Base-by-base conservation (phyloP, 768 basidiomycete genomes). In the Cystofilobasidium bisporidii region DNA sequence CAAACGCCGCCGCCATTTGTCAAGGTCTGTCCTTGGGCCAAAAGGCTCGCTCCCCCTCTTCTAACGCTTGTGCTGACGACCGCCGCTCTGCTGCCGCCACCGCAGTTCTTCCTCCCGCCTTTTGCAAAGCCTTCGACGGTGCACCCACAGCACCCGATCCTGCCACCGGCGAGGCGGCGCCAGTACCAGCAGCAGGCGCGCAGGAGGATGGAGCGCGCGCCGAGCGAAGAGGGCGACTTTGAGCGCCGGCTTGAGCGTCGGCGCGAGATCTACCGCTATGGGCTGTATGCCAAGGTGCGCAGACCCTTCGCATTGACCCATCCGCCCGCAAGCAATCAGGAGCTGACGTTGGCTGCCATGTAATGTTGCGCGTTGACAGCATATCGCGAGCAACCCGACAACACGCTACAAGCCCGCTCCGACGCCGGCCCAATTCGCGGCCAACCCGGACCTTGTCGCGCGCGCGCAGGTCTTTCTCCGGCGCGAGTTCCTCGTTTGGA, bases 391-490 rank as follows among this genome's bases (percentile, higher is more conserved):
- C 36, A 97, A 96, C 73, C 75, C 83, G 1, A 85, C 83, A 72
- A 93, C 92, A 5, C 85, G 87, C 61, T 94, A 88, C 76, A 85
- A 85, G n/a, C 91, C 92, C 24, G 89, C 84, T 71, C 91, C 92
- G n/a, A 86, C 85, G 0, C 90, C 92, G 0, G 78, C 86, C 3
- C 89, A 91, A 73, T 90, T 97, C 71, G 70, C 89, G 15, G 82
- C 86, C 0, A 88, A 90, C 22, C 83, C 82, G 5, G 53, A 56
- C 30, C 28, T 56, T 2, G 22, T 56, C 28, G 40, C 20, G 11
- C 64, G 53, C n/a, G 53, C 53, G 10, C 53, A 56, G 28, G 81
- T 81, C 18, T 97, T 94, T 73, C 75, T 96, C 15, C 82, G 93
- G 43, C 82, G 92, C 53, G 92, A 97, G 75, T 78, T 96, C 50